Evolutionary conservation across 2,329 filamentous ascomycete genomes (phyloP).

Genomic region (Talaromyces sp.): DNA sequence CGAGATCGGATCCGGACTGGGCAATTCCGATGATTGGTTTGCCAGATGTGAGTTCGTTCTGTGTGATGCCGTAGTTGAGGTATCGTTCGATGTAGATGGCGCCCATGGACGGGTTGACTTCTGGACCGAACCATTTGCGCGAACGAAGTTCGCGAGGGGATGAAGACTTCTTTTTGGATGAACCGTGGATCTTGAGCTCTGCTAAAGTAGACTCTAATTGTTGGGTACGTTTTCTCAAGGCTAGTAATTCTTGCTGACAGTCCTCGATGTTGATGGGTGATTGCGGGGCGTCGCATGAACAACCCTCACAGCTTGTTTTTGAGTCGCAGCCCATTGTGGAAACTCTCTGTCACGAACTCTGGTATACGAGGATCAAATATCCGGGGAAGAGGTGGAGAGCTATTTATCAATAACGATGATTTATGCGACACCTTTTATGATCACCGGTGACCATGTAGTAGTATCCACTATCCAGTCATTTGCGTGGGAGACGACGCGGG

Average conservation of each 20-base stretch:
- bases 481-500: neutral
- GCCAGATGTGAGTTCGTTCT: conserved; percentile 49
- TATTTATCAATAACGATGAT: neutral
- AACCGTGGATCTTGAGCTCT: conserved; percentile 25
- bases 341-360: neutral
- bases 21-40: conserved; percentile 54
- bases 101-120: conserved; percentile 44
- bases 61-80: conserved; percentile 50
- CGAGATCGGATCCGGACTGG: conserved; percentile 51
- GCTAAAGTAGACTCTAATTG: conserved; percentile 36
- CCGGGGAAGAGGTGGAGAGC: neutral
- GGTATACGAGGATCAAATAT: neutral
- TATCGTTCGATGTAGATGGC: conserved; percentile 51
- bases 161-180: conserved; percentile 12
- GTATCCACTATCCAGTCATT: conserved; percentile 6
- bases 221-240: conserved; percentile 37
- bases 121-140: conserved; percentile 46
- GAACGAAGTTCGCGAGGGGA: conserved; percentile 38
- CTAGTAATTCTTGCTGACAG: conserved; percentile 39
- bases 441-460: neutral
- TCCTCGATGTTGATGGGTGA: conserved; percentile 39
- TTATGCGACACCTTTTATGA: conserved; percentile 1
- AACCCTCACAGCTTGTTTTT: conserved; percentile 33
- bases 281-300: conserved; percentile 29
- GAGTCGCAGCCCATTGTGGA: conserved; percentile 21